Conservation (phyloP, 768 basidiomycete genomes). For the Hemileccinum impolitum region DNA sequence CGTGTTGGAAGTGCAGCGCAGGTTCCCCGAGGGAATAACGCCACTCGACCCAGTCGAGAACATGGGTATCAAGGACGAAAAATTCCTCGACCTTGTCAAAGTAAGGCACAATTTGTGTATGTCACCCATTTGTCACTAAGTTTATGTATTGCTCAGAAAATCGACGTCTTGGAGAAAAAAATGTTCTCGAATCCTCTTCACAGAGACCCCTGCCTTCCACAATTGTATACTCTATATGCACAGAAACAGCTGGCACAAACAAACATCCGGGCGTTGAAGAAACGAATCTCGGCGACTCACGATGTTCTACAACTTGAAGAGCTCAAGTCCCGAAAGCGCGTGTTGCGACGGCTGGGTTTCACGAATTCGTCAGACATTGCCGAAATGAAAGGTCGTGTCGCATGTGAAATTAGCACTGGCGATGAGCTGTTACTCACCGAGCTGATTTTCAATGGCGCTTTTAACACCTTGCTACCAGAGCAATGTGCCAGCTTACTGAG, state of each 20-base stretch:
- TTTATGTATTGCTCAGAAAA: conserved; percentile 59
- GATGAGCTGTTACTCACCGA: conserved; percentile 96
- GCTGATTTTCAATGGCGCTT: conserved; percentile 94
- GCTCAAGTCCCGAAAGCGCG: conserved; percentile 92
- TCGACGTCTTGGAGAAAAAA: conserved; percentile 82
- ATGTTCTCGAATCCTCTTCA: conserved; percentile 79
- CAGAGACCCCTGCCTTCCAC: conserved; percentile 71
- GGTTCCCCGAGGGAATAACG: conserved; percentile 84
- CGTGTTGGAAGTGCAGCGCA: conserved; percentile 83
- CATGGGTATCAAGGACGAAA: conserved; percentile 94
- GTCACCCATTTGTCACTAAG: neutral
- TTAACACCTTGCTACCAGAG: conserved; percentile 86
- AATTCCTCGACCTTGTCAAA: conserved; percentile 82
- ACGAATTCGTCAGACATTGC: conserved; percentile 88
- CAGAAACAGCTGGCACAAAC: conserved; percentile 70
- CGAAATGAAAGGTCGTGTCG: conserved; percentile 96
- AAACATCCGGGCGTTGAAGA: conserved; percentile 74
- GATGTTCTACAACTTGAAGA: conserved; percentile 96
- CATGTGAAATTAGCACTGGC: conserved; percentile 97
- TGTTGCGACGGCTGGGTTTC: conserved; percentile 88
- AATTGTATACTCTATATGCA: conserved; percentile 76
- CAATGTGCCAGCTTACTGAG: conserved; percentile 92
- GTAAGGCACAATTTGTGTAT: conserved; percentile 37
- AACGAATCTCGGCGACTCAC: conserved; percentile 83
- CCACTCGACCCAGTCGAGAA: conserved; percentile 90